These are phyloP conservation scores for Elongisporangium undulatum DNA, from an alignment of 352 stramenopile genomes.

Conservation along the genomic window DNA sequence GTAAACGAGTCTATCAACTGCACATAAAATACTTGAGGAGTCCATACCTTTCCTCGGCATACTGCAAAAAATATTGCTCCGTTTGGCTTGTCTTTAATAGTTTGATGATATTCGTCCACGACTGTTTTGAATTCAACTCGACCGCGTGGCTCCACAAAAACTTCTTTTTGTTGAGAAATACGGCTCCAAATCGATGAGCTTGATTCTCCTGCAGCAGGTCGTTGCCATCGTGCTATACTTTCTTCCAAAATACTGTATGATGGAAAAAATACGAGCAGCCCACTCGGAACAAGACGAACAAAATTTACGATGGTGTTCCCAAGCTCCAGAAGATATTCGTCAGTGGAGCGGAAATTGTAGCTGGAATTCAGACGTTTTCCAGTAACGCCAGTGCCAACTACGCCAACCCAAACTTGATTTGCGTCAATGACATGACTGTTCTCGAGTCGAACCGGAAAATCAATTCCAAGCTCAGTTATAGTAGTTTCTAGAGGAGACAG, in stretches of 20 bases:
- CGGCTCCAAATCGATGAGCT: conserved; percentile 74
- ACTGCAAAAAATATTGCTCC: conserved; percentile 97
- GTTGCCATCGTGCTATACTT: conserved; percentile 74
- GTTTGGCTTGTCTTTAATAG: conserved; percentile 60
- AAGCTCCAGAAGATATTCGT: conserved; percentile 94
- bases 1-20: not conserved
- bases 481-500: conserved; percentile 96
- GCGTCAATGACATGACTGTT: conserved; percentile 97
- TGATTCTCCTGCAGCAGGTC: conserved; percentile 27
- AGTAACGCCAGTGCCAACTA: conserved; percentile 92
- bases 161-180: conserved; percentile 69
- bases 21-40: not conserved
- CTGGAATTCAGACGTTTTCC: conserved; percentile 93
- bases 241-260: conserved; percentile 96
- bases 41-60: conserved; percentile 93
- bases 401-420: conserved; percentile 85
- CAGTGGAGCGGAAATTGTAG: conserved; percentile 92
- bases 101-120: conserved; percentile 78
- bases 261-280: conserved; percentile 99
- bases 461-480: conserved; percentile 94
- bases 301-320: conserved; percentile 96
- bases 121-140: conserved; percentile 73
- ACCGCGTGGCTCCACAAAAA: conserved; percentile 73
- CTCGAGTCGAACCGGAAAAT: conserved; percentile 95
- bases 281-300: conserved; percentile 92